Percentiles rank a stretch among this genome's conserved stretches.
Conservation (phyloP, 2,329 filamentous ascomycete species). For the Colletotrichum orchidophilum region DNA sequence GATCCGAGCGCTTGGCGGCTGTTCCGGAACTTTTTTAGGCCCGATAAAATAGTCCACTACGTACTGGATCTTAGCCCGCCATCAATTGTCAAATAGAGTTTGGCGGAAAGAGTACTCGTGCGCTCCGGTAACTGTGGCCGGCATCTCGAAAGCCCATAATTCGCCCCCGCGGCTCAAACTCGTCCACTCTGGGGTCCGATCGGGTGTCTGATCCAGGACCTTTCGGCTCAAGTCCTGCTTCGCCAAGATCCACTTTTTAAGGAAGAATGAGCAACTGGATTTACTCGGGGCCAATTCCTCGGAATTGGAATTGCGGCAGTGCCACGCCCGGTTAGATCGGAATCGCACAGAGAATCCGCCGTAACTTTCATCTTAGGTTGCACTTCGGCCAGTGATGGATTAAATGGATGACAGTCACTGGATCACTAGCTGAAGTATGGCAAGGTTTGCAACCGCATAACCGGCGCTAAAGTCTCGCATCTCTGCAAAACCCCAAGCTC, state of each 20-base stretch:
- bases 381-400: neutral
- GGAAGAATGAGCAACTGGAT: neutral
- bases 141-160: neutral
- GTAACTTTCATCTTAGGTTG: neutral
- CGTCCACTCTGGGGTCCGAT: neutral
- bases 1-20: neutral
- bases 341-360: neutral
- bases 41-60: too few relatives aligned
- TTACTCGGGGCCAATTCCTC: neutral
- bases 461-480: neutral
- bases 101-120: neutral
- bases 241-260: neutral
- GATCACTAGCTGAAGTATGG: neutral
- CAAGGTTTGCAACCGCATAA: neutral
- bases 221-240: conserved; percentile 1
- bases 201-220: neutral
- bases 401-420: neutral
- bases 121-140: neutral
- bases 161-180: neutral
- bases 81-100: neutral
- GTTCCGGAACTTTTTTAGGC: neutral
- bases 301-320: neutral
- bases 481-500: neutral
- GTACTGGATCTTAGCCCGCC: too few relatives aligned
- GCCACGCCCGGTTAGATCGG: neutral